Base-by-base conservation (phyloP, 768 basidiomycete genomes). In the Daedaleopsis sinensis region DNA sequence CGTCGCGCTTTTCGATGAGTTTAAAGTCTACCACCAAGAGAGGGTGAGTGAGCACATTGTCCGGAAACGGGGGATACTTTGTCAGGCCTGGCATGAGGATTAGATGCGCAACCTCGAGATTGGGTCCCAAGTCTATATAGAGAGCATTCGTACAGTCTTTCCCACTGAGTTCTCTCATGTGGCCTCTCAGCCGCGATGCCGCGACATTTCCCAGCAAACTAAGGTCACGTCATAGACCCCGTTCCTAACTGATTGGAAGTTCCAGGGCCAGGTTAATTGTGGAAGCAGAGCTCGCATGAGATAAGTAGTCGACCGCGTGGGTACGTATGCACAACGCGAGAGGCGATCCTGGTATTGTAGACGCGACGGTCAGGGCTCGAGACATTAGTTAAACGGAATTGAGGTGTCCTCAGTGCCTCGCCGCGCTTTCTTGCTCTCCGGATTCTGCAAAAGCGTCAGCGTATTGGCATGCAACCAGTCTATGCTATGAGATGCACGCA, bases 21-120 rank as follows among this genome's bases (percentile, higher is more conserved):
- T 63, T 67, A 57, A 73, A 82, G 68, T 84, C 83, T 43, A 84
- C 74, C 21, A 84, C 72, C 23, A 81, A 75, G 3, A 84, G 64
- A 0, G 81, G 80, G 37, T 80, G 78, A 1, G 79, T 78, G 9
- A 72, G 76, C 8, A 81, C 74, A 55, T 79, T 76, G 3, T 71
- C 69, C 0, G 83, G 82, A 67, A 84, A 84, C 9, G 80, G 76
- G 1, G 79, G 80, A 9, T 71, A 47, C 16, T 50, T 42, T 11
- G 39, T 36, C 16, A 64, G 18, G 12, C 55, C 62, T 5, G 62
- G 54, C 62, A 64, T 64, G 2, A 15, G n/a, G n/a, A 2, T 42
- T 11, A 3, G 39, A 42, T 3, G 18, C 5, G 11, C 10, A 3
- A 42, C 39, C 13, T 32, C 27, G 27, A 32, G 27, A 7, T 7